Conservation (phyloP, 2,329 filamentous ascomycete species). For the Fusarium fracticaudum region DNA sequence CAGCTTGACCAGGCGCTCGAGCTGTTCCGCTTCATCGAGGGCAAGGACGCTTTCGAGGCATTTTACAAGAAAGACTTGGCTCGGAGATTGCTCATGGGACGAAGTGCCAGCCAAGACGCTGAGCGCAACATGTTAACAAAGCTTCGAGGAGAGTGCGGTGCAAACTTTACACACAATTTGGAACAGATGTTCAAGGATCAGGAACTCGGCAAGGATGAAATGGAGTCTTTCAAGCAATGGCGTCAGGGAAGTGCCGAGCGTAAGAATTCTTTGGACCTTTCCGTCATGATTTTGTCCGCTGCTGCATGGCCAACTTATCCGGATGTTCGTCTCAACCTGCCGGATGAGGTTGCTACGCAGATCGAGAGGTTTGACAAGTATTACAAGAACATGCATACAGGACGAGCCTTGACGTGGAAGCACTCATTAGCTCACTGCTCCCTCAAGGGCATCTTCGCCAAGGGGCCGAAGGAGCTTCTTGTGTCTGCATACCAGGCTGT, state of each 20-base stretch:
- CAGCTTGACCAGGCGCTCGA: conserved; percentile 94
- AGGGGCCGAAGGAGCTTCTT: conserved; percentile 85
- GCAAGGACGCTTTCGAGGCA: conserved; percentile 97
- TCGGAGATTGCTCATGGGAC: conserved; percentile 85
- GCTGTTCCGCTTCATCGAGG: conserved; percentile 95
- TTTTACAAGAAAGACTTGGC: conserved; percentile 99
- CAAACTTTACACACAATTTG: conserved; percentile 93
- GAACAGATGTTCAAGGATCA: conserved; percentile 99
- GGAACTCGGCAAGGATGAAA: conserved; percentile 91
- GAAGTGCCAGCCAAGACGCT: conserved; percentile 93
- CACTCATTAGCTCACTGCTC: conserved; percentile 92
- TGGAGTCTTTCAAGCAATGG: conserved; percentile 83
- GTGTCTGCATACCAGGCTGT: conserved; percentile 94
- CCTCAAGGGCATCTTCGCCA: conserved; percentile 81
- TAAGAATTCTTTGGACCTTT: conserved; percentile 68
- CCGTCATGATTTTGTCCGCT: conserved; percentile 89
- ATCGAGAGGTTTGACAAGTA: conserved; percentile 84
- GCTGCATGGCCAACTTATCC: conserved; percentile 94
- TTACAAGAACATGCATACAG: conserved; percentile 90
- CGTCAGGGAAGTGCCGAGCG: conserved; percentile 60
- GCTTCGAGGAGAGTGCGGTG: conserved; percentile 91
- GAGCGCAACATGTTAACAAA: conserved; percentile 95
- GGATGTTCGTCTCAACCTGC: conserved; percentile 77
- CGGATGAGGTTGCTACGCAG: conserved; percentile 77
- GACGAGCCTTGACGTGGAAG: conserved; percentile 89